These are phyloP conservation scores for Chrysosphaeria jannelii DNA, from an alignment of 2,329 filamentous ascomycete genomes.

Conservation along the genomic window DNA sequence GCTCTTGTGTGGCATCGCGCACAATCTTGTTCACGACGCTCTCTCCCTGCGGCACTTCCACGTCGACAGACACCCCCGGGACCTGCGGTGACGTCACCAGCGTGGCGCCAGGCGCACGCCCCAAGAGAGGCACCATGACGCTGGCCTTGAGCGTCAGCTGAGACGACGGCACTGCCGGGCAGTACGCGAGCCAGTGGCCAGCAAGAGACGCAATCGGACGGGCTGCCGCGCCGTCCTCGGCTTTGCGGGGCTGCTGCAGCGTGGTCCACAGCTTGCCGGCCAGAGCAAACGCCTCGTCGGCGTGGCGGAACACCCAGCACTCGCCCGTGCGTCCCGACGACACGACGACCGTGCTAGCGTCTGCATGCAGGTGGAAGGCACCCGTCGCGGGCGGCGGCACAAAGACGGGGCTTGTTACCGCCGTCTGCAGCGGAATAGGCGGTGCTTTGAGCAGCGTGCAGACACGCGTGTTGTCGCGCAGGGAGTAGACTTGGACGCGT, in stretches of 20 bases:
- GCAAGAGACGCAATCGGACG: constrained; percentile 38
- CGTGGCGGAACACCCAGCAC: constrained; percentile 43
- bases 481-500: constrained; percentile 63
- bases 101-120: constrained; percentile 23
- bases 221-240: constrained; percentile 9
- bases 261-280: constrained; percentile 82
- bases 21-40: constrained; percentile 48
- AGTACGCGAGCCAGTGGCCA: constrained; percentile 50
- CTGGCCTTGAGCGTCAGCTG: constrained; percentile 37
- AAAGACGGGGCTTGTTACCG: constrained; percentile 30
- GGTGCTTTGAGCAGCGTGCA: constrained; percentile 45
- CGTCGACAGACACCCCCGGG: constrained; percentile 31
- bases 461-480: constrained; percentile 42
- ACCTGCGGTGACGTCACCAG: constrained; percentile 38
- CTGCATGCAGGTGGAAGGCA: constrained; percentile 42
- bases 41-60: constrained; percentile 43
- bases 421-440: constrained; percentile 24
- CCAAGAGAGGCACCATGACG: constrained; percentile 23
- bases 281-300: constrained; percentile 23
- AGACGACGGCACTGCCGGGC: constrained; percentile 40
- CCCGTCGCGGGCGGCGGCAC: constrained; percentile 39
- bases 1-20: constrained; percentile 48
- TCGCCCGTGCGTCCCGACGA: constrained; percentile 66
- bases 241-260: constrained; percentile 29
- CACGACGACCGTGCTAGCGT: constrained; percentile 39